A percentile compares a stretch with the other conserved stretches of the same genome.
Conservation (phyloP, 805 yeast genomes). For the Saccharomycopsis vini region DNA sequence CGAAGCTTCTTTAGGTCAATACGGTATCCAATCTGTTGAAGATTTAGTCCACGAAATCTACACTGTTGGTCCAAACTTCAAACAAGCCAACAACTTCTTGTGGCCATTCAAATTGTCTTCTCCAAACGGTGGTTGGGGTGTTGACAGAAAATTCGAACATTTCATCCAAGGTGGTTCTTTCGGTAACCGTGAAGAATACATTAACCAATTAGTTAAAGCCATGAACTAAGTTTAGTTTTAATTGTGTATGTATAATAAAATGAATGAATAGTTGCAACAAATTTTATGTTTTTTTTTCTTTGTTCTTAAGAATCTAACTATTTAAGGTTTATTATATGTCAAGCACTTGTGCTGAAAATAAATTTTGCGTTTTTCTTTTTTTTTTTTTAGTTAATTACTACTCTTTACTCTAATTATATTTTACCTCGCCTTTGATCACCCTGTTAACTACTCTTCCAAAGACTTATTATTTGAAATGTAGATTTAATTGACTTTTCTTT, state of each 20-base stretch:
- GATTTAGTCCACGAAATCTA: slow-evolving; percentile 93
- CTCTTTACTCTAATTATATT: too few relatives aligned
- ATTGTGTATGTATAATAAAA: neutral
- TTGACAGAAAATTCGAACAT: slow-evolving; percentile 92
- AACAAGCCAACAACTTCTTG: slow-evolving; percentile 96
- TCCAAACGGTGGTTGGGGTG: slow-evolving; percentile 98
- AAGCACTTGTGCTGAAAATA: too few relatives aligned
- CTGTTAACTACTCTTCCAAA: too few relatives aligned
- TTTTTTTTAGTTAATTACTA: too few relatives aligned
- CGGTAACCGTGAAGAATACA: slow-evolving; percentile 96
- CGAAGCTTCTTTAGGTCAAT: slow-evolving; percentile 83
- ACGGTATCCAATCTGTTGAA: slow-evolving; percentile 86
- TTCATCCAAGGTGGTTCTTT: slow-evolving; percentile 97
- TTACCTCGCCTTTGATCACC: too few relatives aligned
- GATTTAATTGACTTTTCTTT: too few relatives aligned
- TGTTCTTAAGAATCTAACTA: too few relatives aligned
- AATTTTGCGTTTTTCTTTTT: too few relatives aligned
- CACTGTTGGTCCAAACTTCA: slow-evolving; percentile 98
- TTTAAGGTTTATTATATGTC: too few relatives aligned
- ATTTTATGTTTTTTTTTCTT: too few relatives aligned
- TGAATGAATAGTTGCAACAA: too few relatives aligned
- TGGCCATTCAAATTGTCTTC: slow-evolving; percentile 96
- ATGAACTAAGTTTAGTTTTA: slow-evolving; percentile 58
- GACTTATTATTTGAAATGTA: too few relatives aligned
- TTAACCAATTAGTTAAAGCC: slow-evolving; percentile 88